Base-by-base conservation (phyloP, 164 flowering plant genomes). In the Dillenia suffruticosa region DNA sequence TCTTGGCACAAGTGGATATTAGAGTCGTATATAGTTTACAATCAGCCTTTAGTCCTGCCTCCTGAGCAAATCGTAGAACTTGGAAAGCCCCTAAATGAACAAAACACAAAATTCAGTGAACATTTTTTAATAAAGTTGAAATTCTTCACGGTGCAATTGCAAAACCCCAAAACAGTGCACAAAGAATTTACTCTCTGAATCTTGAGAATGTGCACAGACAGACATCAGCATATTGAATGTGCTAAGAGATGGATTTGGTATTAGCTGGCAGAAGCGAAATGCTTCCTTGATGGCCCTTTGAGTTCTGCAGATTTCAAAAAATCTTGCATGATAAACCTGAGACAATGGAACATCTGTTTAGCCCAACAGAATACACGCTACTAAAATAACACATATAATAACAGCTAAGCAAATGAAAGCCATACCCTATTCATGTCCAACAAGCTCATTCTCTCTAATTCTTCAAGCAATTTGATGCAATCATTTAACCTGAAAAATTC, bases 181-280 rank as follows among this genome's bases (percentile, higher is more conserved):
- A 46, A 40, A 46, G 9, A 63, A 63, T 47, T 79, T 76, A 89
- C 99, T 87, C 61, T 86, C 93, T 49, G 76, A 79, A 85, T 91
- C 92, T 78, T 85, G 93, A 59, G 92, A 82, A 72, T 73, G 75
- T 55, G 96, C 79, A 75, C 92, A 94, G 10, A 94, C 99, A 65
- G 97, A 84, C 87, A 91, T 74, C 44, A 94, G 92, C 99, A 91
- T 89, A 70, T 91, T 94, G 74, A 87, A 91, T 51, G 99, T 91
- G 70, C 97, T 91, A 72, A 94, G 49, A 49, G 96, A 86, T 60
- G 96, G 94, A 64, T 82, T 86, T 40, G 68, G 67, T 45, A 94
- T 82, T 74, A 94, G 74, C 72, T 76, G 84, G 52, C 70, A 68
- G 71, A 83, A 94, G 63, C 80, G 82, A 64, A 94, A 89, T 51